phyloP scores from a whole-genome alignment of 257 asterid genomes.

The Ocimum tenuiflorum region DNA sequence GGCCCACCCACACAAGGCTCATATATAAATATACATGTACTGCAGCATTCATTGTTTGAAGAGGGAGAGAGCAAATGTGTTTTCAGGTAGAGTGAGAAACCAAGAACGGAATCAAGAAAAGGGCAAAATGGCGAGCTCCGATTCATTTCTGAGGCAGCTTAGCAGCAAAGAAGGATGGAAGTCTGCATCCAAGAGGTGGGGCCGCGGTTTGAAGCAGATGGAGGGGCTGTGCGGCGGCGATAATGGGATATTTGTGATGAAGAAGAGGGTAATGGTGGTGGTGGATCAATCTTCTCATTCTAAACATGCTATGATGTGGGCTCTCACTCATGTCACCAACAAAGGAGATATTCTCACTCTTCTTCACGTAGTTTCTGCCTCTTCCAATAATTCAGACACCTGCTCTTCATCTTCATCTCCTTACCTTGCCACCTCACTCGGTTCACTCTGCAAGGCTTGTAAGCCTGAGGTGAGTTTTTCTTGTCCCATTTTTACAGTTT shows the following conservation, averaged over 20 bases:
- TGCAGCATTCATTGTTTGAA: neutral
- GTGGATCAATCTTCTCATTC: constrained; percentile 68
- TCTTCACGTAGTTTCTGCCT: constrained; percentile 55
- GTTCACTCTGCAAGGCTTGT: constrained; percentile 74
- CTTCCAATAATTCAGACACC: constrained; percentile 23
- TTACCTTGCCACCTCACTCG: constrained; percentile 62
- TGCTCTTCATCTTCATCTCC: constrained; percentile 34
- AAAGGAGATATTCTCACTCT: constrained; percentile 76
- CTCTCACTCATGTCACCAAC: constrained; percentile 72
- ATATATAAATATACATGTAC: constrained; percentile 2
- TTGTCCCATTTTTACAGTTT: neutral
- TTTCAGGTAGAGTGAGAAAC: neutral
- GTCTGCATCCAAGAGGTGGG: constrained; percentile 67
- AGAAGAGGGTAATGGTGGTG: constrained; percentile 89
- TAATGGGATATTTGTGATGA: constrained; percentile 39
- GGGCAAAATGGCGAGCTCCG: constrained; percentile 46
- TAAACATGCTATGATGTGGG: constrained; percentile 94
- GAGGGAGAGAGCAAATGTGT: neutral
- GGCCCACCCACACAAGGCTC: neutral
- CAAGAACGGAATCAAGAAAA: neutral
- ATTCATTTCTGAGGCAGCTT: constrained; percentile 64
- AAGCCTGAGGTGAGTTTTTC: constrained; percentile 59
- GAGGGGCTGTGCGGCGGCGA: constrained; percentile 28
- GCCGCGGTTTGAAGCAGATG: constrained; percentile 36
- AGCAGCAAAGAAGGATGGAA: constrained; percentile 65